Base-by-base conservation (phyloP, 169 alveolate species). In the Plasmodium adleri region DNA sequence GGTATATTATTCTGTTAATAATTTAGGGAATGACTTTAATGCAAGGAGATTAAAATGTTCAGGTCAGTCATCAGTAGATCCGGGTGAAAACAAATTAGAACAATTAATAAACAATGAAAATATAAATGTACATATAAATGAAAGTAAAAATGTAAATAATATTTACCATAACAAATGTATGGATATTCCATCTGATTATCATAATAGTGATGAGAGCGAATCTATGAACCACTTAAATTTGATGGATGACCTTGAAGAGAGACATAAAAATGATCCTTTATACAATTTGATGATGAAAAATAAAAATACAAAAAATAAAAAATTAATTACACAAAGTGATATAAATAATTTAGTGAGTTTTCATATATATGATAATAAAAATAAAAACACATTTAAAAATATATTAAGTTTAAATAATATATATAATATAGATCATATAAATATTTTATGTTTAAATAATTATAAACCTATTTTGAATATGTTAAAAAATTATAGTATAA, bases 341-440 rank as follows among this genome's bases (percentile, higher is more conserved):
- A 22, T 17, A 43, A 49, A 70, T 68, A 32, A 64, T 28, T 54
- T 83, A 54, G 91, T 83, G 13, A 70, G 86, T 26, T 47, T 83
- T 43, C 47, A 68, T 58, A 83, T 63, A n/a, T 83, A 50, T 67
- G 91, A 83, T 10, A 45, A 58, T 3, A 22, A 63, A 13, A 50
- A 58, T 13, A 54, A 70, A 50, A 58, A 71, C 9, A 60, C 56
- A 2, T 70, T 83, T 32, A 15, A 39, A 15, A 56, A 52, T 52
- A 20, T 32, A 22, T 28, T 83, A 83, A 70, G 71, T 83, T 58
- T 83, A 62, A 58, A 45, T 70, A 59, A 60, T 56, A 54, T 17
- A 32, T 68, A 56, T 32, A 63, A 67, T 7, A 85, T 71, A 62
- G 74, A 67, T 72, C 91, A 83, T 72, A 71, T 83, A 58, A 83